Percentiles rank a stretch among this genome's conserved stretches.
These are phyloP conservation scores for Skeletonema costatum DNA, from an alignment of 108 stramenopile genomes.

Conservation along the genomic window DNA sequence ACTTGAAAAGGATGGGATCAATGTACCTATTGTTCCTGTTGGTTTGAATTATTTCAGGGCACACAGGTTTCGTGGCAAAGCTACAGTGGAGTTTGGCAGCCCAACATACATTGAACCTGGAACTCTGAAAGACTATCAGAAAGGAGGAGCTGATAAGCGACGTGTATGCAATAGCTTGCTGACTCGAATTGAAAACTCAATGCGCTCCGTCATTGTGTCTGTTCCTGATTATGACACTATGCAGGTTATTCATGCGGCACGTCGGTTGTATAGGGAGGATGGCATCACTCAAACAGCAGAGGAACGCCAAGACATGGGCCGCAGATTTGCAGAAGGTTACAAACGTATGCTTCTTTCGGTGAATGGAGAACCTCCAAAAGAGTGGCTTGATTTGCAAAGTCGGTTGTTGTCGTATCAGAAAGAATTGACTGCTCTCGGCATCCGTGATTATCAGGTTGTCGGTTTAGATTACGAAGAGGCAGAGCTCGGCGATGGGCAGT, in stretches of 20 bases:
- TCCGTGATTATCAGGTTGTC: slow-evolving; percentile 89
- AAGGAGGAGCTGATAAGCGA: slow-evolving; percentile 71
- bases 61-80: slow-evolving; percentile 91
- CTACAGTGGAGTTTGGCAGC: slow-evolving; percentile 86
- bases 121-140: slow-evolving; percentile 66
- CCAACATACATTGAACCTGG: slow-evolving; percentile 80
- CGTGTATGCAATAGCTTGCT: slow-evolving; percentile 86
- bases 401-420: slow-evolving; percentile 83
- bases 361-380: slow-evolving; percentile 75
- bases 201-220: slow-evolving; percentile 93
- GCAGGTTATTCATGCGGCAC: slow-evolving; percentile 92
- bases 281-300: slow-evolving; percentile 51
- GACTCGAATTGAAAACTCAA: slow-evolving; percentile 84
- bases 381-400: slow-evolving; percentile 81
- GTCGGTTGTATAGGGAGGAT: slow-evolving; percentile 80
- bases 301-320: slow-evolving; percentile 90
- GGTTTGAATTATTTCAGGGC: slow-evolving; percentile 97
- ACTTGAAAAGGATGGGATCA: slow-evolving; percentile 88
- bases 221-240: slow-evolving; percentile 94
- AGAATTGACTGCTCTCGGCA: slow-evolving; percentile 83
- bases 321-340: slow-evolving; percentile 95
- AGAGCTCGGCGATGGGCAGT: slow-evolving; percentile 56
- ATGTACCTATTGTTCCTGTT: slow-evolving; percentile 96
- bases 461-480: slow-evolving; percentile 53
- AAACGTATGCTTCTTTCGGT: slow-evolving; percentile 71